Evolutionary conservation across 208 protist genomes (phyloP).

Genomic region (Leishmania martiniquensis): DNA sequence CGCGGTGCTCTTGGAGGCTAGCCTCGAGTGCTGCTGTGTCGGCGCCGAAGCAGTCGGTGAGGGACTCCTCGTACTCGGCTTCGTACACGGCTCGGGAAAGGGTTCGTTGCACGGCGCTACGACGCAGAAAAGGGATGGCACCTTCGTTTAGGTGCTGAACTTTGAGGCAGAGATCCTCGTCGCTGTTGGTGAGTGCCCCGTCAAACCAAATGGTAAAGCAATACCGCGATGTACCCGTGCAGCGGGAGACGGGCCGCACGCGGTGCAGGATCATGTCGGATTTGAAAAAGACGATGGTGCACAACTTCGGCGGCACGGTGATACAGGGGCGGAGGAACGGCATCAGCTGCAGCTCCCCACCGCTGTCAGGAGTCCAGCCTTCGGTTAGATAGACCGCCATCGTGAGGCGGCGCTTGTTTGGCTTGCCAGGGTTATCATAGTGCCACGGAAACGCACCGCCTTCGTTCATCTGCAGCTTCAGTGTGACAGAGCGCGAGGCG

Average conservation of each 20-base stretch:
- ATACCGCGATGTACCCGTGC: slow-evolving; percentile 26
- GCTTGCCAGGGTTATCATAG: slow-evolving; percentile 55
- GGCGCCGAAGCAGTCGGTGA: slow-evolving; percentile 45
- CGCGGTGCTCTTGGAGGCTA: slow-evolving; percentile 42
- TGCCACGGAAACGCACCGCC: slow-evolving; percentile 65
- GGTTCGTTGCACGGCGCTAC: slow-evolving; percentile 48
- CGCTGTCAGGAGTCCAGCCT: slow-evolving; percentile 35
- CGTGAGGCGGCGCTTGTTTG: slow-evolving; percentile 58
- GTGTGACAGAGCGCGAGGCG: slow-evolving; percentile 30
- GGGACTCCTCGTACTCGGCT: slow-evolving; percentile 38
- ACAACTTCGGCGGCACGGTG: slow-evolving; percentile 37
- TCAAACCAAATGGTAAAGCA: slow-evolving; percentile 75
- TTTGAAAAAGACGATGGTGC: slow-evolving; percentile 47
- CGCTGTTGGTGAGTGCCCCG: slow-evolving; percentile 36
- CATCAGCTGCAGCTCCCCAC: slow-evolving; percentile 50
- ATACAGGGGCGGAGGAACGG: slow-evolving; percentile 43
- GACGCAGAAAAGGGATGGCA: slow-evolving; percentile 36
- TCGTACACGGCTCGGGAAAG: slow-evolving; percentile 48
- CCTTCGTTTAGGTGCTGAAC: slow-evolving; percentile 32
- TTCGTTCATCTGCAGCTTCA: slow-evolving; percentile 66
- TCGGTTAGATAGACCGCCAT: slow-evolving; percentile 59
- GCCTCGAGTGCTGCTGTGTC: slow-evolving; percentile 28
- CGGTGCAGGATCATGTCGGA: slow-evolving; percentile 49
- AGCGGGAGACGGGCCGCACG: slow-evolving; percentile 29
- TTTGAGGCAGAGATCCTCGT: slow-evolving; percentile 46